phyloP scores from a whole-genome alignment of 805 yeast species.

The Ogataea philodendri region DNA sequence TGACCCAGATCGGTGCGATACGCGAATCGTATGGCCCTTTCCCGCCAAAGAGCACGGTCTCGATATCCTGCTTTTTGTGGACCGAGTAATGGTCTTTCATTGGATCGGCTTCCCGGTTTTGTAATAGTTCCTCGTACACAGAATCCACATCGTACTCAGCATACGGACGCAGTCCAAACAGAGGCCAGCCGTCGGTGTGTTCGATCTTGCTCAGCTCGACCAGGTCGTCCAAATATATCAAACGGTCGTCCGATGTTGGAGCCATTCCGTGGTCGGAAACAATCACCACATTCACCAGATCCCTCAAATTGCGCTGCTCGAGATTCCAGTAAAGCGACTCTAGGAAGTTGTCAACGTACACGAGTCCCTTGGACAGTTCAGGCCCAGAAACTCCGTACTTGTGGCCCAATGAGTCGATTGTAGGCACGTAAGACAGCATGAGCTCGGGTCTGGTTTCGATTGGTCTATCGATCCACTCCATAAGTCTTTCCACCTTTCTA shows the following conservation, averaged over 20 bases:
- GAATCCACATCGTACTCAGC: constrained; percentile 39
- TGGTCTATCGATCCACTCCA: constrained; percentile 65
- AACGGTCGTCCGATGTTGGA: constrained; percentile 69
- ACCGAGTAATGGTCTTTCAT: constrained; percentile 41
- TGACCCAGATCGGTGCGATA: constrained; percentile 81
- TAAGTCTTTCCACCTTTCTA: constrained; percentile 54
- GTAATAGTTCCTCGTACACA: constrained; percentile 43
- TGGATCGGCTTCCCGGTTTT: constrained; percentile 32
- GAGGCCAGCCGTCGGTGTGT: constrained; percentile 82
- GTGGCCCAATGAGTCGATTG: constrained; percentile 79
- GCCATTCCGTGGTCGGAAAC: constrained; percentile 96
- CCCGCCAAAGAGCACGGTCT: constrained; percentile 57
- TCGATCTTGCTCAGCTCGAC: constrained; percentile 54
- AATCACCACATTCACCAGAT: constrained; percentile 69
- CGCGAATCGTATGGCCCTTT: constrained; percentile 48
- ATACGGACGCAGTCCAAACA: constrained; percentile 69
- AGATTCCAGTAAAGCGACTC: constrained; percentile 48
- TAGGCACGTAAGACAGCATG: constrained; percentile 74
- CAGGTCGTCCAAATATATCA: constrained; percentile 71
- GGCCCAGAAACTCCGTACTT: constrained; percentile 64
- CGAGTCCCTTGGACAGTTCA: constrained; percentile 52
- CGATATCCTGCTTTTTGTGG: constrained; percentile 54
- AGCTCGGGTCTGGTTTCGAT: constrained; percentile 66
- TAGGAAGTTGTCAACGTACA: constrained; percentile 65
- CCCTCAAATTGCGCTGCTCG: constrained; percentile 51